Conservation (phyloP, 495 filamentous ascomycete genomes). For the Penicillium angulare region DNA sequence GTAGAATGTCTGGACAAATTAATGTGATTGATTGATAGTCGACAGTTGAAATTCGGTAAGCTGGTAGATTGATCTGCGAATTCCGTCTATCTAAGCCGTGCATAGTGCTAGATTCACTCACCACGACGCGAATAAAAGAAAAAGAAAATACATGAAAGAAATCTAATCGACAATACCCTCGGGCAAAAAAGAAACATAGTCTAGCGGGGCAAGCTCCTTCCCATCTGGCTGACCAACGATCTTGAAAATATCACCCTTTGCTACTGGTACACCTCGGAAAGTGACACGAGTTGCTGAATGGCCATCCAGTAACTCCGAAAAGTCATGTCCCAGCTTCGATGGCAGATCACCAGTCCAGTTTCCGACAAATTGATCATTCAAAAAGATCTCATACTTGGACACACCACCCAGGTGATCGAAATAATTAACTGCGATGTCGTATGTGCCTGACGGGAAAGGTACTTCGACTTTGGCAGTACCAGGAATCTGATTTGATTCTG, state of each 20-base stretch:
- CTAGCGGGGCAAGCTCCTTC: conserved; percentile 60
- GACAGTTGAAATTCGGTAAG: too few relatives aligned
- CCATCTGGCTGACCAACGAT: conserved; percentile 60
- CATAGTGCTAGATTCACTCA: too few relatives aligned
- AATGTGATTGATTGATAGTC: too few relatives aligned
- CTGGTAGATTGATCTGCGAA: too few relatives aligned
- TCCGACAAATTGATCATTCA: conserved; percentile 53
- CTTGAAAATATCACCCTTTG: conserved; percentile 55
- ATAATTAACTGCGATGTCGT: conserved; percentile 65
- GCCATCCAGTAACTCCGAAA: conserved; percentile 57
- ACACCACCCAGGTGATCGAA: conserved; percentile 59
- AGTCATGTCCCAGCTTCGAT: conserved; percentile 53
- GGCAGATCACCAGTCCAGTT: conserved; percentile 59
- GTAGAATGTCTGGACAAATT: too few relatives aligned
- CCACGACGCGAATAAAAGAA: too few relatives aligned
- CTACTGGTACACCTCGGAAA: conserved; percentile 49
- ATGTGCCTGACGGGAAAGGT: conserved; percentile 48
- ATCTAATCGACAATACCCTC: conserved; percentile 60
- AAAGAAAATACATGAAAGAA: too few relatives aligned
- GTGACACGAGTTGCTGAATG: conserved; percentile 63
- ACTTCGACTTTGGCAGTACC: conserved; percentile 51
- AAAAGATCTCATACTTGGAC: conserved; percentile 50
- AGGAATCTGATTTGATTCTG: conserved; percentile 43
- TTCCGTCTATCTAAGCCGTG: too few relatives aligned
- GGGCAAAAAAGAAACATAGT: conserved; percentile 65